Conservation (phyloP, 148 eudicot genomes). For the Salicornia ramosissima region DNA sequence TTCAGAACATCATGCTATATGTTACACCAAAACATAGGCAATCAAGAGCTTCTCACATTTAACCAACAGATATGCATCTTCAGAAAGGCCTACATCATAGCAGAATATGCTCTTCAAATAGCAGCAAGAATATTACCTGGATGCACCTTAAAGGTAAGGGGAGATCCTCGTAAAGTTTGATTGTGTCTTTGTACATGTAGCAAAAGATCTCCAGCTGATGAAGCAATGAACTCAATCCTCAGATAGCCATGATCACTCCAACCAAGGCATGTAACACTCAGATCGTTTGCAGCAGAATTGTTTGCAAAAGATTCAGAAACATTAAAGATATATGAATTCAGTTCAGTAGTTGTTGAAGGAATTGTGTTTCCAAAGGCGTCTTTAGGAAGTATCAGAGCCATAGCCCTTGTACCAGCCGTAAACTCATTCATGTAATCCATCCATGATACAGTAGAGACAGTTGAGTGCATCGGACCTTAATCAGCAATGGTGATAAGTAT, state of each 20-base stretch:
- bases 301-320: slow-evolving; percentile 45
- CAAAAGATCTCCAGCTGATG: slow-evolving; percentile 63
- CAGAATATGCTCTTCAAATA: neutral
- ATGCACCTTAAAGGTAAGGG: slow-evolving; percentile 65
- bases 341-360: slow-evolving; percentile 40
- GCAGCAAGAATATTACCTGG: slow-evolving; percentile 25
- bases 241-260: slow-evolving; percentile 57
- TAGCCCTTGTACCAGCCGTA: slow-evolving; percentile 60
- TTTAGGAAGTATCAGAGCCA: slow-evolving; percentile 60
- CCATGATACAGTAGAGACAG: slow-evolving; percentile 70
- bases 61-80: too few relatives aligned
- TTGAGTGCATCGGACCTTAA: slow-evolving; percentile 74
- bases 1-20: too few relatives aligned
- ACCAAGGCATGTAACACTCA: slow-evolving; percentile 45
- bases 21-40: too few relatives aligned
- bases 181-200: slow-evolving; percentile 49
- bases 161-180: slow-evolving; percentile 61
- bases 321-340: slow-evolving; percentile 32
- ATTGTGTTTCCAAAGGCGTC: slow-evolving; percentile 91
- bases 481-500: neutral
- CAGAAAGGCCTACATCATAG: neutral
- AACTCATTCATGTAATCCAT: slow-evolving; percentile 53
- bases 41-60: too few relatives aligned
- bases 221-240: slow-evolving; percentile 53
- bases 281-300: slow-evolving; percentile 44